Conservation (phyloP, 2,329 filamentous ascomycete genomes). For the Fusarium caatingaense region DNA sequence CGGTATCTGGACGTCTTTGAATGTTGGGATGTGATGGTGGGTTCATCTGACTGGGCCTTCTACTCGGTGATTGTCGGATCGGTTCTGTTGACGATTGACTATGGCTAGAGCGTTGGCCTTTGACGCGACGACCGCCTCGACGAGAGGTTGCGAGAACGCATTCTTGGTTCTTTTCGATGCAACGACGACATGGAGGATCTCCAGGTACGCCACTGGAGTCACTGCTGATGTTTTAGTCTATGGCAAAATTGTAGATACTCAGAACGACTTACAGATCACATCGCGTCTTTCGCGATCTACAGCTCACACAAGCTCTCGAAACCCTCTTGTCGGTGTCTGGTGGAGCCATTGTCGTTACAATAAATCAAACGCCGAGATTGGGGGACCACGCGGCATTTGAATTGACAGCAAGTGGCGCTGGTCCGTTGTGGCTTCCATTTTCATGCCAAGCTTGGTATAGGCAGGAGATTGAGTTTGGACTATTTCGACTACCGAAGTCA, state of each 20-base stretch:
- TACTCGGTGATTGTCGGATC: not conserved
- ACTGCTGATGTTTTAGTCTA: constrained; percentile 22
- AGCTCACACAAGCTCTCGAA: constrained; percentile 35
- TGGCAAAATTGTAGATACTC: not conserved
- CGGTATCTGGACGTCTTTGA: not conserved
- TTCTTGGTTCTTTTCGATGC: constrained; percentile 52
- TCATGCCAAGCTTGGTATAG: not conserved
- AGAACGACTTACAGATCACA: constrained; percentile 31
- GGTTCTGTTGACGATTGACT: not conserved
- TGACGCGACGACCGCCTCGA: constrained; percentile 53
- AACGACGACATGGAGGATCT: constrained; percentile 53
- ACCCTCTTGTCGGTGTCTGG: constrained; percentile 32
- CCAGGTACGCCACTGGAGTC: constrained; percentile 52
- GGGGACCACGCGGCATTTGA: constrained; percentile 20
- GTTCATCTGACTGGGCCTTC: constrained; percentile 4
- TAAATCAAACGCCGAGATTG: constrained; percentile 20
- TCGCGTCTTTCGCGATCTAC: constrained; percentile 36
- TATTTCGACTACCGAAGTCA: not conserved
- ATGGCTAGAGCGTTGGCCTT: constrained; percentile 34
- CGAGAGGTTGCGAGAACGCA: constrained; percentile 56
- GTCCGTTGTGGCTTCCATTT: not conserved
- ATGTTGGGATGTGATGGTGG: not conserved
- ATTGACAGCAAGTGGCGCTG: not conserved
- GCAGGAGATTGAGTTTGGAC: not conserved
- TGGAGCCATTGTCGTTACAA: constrained; percentile 5